These are phyloP conservation scores for Erysimum cheiri DNA, from an alignment of 441 rosid genomes.

Conservation along the genomic window DNA sequence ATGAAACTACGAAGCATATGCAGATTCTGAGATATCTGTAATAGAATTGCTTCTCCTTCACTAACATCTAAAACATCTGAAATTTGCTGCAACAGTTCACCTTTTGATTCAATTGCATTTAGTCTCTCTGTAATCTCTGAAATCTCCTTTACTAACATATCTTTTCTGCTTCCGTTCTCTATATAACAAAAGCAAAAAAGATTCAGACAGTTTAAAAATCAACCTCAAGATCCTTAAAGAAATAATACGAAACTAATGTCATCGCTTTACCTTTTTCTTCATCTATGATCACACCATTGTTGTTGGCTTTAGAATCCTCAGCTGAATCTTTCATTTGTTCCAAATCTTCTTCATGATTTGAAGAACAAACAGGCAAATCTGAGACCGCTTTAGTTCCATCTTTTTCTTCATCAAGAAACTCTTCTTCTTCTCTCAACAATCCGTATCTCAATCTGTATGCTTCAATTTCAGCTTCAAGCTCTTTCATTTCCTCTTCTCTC, in stretches of 20 bases:
- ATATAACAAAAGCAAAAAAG: constrained; percentile 10
- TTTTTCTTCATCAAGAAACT: constrained; percentile 43
- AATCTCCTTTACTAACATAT: constrained; percentile 42
- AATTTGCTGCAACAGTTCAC: constrained; percentile 43
- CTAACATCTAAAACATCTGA: constrained; percentile 44
- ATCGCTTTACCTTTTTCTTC: constrained; percentile 35
- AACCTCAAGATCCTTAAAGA: constrained; percentile 17
- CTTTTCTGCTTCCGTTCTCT: constrained; percentile 42
- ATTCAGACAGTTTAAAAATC: constrained; percentile 20
- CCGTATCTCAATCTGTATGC: constrained; percentile 68
- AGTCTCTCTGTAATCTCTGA: constrained; percentile 50
- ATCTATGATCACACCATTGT: constrained; percentile 21
- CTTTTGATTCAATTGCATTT: constrained; percentile 51
- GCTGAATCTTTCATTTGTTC: constrained; percentile 28
- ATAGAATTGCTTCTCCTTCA: constrained; percentile 49
- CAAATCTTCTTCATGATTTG: constrained; percentile 29
- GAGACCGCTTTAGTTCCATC: constrained; percentile 40
- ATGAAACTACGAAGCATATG: constrained; percentile 54
- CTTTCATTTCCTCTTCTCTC: constrained; percentile 70
- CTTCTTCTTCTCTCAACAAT: constrained; percentile 49
- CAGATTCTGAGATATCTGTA: constrained; percentile 53
- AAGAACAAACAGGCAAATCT: constrained; percentile 37
- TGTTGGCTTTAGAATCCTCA: constrained; percentile 36
- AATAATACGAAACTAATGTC: neutral
- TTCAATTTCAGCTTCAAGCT: constrained; percentile 68